phyloP scores from a whole-genome alignment of 495 filamentous ascomycete genomes.

The Podospora conica region DNA sequence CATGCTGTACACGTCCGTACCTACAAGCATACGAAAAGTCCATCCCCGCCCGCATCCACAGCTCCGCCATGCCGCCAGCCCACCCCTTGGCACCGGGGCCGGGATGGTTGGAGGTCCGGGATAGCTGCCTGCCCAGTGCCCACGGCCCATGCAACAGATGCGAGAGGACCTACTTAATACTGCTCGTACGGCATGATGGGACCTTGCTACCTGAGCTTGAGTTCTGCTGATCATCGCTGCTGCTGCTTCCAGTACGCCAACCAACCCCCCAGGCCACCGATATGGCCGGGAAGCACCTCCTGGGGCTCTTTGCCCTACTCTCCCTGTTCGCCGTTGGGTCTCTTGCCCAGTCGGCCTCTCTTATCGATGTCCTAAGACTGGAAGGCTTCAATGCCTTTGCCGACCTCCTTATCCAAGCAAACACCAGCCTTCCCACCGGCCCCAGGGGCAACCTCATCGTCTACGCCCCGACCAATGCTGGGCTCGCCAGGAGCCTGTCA shows the following conservation, averaged over 20 bases:
- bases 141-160: not conserved
- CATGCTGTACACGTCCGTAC: not conserved
- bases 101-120: not conserved
- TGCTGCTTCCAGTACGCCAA: not conserved
- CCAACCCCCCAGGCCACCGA: not conserved
- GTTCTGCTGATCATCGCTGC: not conserved
- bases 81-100: not conserved
- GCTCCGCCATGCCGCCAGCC: not conserved
- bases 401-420: not conserved
- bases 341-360: slow-evolving; percentile 7
- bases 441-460: not conserved
- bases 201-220: not conserved
- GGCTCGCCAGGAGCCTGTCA: not conserved
- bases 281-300: not conserved
- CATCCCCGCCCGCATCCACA: not conserved
- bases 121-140: not conserved
- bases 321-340: slow-evolving; percentile 3
- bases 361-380: slow-evolving; percentile 1
- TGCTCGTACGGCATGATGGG: not conserved
- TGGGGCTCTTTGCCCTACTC: slow-evolving; percentile 3
- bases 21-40: not conserved
- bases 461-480: slow-evolving; percentile 8
- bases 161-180: not conserved
- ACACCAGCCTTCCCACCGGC: not conserved
- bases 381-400: slow-evolving; percentile 10